Percentiles rank a stretch among this genome's conserved stretches.
Evolutionary conservation across 768 basidiomycete genomes (phyloP).

Genomic region (Macrolepiota fuliginosa): DNA sequence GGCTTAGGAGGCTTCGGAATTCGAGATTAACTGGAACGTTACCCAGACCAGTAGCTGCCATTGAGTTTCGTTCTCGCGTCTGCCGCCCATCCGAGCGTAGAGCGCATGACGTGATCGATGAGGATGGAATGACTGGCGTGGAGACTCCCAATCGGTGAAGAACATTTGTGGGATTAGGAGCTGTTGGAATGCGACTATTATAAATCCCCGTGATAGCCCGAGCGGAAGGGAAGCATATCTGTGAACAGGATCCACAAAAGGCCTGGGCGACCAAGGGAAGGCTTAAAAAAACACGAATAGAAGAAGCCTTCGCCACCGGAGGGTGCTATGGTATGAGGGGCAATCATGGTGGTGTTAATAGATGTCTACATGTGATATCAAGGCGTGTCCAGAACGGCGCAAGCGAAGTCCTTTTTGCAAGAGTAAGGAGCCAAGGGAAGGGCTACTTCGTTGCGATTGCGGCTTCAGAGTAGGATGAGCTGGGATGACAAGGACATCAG

Average conservation of each 20-base stretch:
- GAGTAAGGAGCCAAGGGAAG: not conserved
- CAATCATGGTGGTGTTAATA: slow-evolving; percentile 6
- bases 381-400: slow-evolving; percentile 5
- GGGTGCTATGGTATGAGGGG: slow-evolving; percentile 6
- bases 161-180: slow-evolving; percentile 12
- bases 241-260: not conserved
- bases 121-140: not conserved
- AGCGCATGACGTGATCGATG: slow-evolving; percentile 11
- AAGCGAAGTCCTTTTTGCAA: slow-evolving; percentile 7
- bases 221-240: slow-evolving; percentile 12
- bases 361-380: slow-evolving; percentile 6
- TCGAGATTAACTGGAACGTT: slow-evolving; percentile 3
- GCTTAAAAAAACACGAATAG: slow-evolving; percentile 1
- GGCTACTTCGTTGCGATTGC: slow-evolving; percentile 9
- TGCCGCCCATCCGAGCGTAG: slow-evolving; percentile 6
- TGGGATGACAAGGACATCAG: slow-evolving; percentile 14
- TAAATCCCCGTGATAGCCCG: slow-evolving; percentile 11
- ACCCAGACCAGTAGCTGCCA: not conserved
- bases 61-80: not conserved
- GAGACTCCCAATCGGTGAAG: slow-evolving; percentile 11
- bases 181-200: slow-evolving; percentile 2
- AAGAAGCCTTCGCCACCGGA: slow-evolving; percentile 12
- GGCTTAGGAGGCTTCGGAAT: slow-evolving; percentile 10
- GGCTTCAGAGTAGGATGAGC: slow-evolving; percentile 3
- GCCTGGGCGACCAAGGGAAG: not conserved